phyloP scores from a whole-genome alignment of 169 alveolate genomes.

The Cryptosporidium ryanae region DNA sequence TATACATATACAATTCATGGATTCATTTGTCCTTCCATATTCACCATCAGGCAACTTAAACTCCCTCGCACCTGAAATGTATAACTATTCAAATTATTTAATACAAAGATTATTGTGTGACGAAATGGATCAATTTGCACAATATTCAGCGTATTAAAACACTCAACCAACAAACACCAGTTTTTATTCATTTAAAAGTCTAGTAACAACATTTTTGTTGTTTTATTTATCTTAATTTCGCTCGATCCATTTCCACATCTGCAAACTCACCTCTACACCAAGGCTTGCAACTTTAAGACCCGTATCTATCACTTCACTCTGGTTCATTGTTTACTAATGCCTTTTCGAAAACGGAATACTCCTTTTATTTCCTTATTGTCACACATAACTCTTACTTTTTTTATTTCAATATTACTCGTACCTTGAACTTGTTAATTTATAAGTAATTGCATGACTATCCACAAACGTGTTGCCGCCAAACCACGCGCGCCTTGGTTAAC shows the following conservation, averaged over 20 bases:
- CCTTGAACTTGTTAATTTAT: not conserved
- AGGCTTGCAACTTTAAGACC: constrained; percentile 15
- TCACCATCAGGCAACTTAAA: constrained; percentile 31
- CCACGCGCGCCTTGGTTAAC: no score
- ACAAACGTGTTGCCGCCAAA: not conserved
- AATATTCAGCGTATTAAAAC: no score
- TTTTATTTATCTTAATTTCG: not conserved
- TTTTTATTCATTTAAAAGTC: no score
- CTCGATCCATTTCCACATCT: not conserved
- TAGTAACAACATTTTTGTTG: no score
- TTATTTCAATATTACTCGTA: not conserved
- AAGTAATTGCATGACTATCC: not conserved
- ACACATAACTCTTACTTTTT: not conserved
- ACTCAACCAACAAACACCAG: no score
- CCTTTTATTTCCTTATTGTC: not conserved
- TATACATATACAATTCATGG: constrained; percentile 64
- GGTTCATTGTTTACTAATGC: not conserved
- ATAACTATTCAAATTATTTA: constrained; percentile 11
- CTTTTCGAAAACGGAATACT: no score
- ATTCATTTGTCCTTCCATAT: not conserved
- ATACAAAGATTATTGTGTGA: not conserved
- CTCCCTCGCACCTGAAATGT: constrained; percentile 55
- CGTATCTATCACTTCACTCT: not conserved
- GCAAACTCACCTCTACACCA: constrained; percentile 69
- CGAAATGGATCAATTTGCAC: not conserved